phyloP scores from a whole-genome alignment of 2,329 filamentous ascomycete genomes.

The Amylocarpus encephaloides region DNA sequence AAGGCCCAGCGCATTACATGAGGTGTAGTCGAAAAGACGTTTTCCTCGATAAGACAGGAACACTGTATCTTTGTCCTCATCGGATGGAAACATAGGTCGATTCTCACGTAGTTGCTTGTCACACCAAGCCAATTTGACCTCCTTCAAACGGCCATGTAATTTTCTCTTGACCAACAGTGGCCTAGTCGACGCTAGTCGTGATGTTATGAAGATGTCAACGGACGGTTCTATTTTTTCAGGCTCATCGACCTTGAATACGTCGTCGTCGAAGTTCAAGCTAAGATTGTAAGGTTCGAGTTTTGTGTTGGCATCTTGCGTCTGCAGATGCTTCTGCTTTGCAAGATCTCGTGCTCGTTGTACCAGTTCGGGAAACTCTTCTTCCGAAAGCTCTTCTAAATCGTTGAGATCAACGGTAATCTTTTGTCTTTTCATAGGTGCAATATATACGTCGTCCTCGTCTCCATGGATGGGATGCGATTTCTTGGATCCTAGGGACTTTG shows the following conservation, averaged over 20 bases:
- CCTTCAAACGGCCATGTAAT: conserved; percentile 59
- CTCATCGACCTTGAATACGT: conserved; percentile 13
- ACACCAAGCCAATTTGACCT: conserved; percentile 66
- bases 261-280: background rate
- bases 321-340: conserved; percentile 16
- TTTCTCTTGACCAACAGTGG: conserved; percentile 59
- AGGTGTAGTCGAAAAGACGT: conserved; percentile 69
- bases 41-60: conserved; percentile 76
- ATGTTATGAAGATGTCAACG: conserved; percentile 62
- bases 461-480: conserved; percentile 13
- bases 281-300: conserved; percentile 14
- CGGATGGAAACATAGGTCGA: conserved; percentile 27
- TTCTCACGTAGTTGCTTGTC: conserved; percentile 48
- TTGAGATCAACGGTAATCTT: conserved; percentile 11
- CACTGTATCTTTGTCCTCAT: conserved; percentile 44
- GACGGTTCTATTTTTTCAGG: conserved; percentile 36
- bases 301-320: conserved; percentile 9
- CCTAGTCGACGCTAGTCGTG: conserved; percentile 54
- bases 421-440: background rate
- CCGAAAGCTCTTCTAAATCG: conserved; percentile 14
- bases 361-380: conserved; percentile 31
- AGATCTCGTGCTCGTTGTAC: conserved; percentile 25
- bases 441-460: conserved; percentile 12
- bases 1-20: conserved; percentile 62
- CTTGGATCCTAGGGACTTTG: background rate